Base-by-base conservation (phyloP, 1,284 basidiomycete genomes). In the Termitomyces sp. region DNA sequence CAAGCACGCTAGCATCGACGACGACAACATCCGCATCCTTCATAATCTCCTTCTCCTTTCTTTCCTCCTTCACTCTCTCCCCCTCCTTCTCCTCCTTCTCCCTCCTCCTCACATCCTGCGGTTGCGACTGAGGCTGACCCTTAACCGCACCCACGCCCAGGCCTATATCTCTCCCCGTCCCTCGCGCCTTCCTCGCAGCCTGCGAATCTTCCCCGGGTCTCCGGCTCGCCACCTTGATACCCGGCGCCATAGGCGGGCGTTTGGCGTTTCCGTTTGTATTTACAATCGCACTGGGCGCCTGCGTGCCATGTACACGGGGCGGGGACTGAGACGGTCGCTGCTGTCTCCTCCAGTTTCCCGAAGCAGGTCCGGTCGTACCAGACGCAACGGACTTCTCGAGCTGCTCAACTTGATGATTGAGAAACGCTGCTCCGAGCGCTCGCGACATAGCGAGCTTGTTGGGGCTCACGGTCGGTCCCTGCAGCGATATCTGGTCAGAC, bases 1-100 rank as follows among this genome's bases (percentile, higher is more conserved):
- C 80, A 52, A 96, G 78, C 6, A 94, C 90, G 62, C 90, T 94
- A 0, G 90, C 90, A 67, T 96, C 94, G 39, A 94, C 80, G 30
- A 94, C 82, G 26, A 93, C 74, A 21, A 90, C 71, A 70, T 86
- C 87, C 1, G 87, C 88, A 59, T 88, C 84, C 68, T 84, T 70
- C 31, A 39, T 42, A 5, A 61, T 62, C 36, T 72, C 58, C 58
- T 55, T 58, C 10, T 39, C 15, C 34, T 34, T 24, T 15, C 67
- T 68, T 26, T 71, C 70, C 51, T 74, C 77, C 61, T 64, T 70
- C 0, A 68, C 65, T 59, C 64, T 21, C 15, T 47, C 31, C 3
- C 8, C 73, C 0, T 70, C 65, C 60, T 65, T 73, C 55, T 70
- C 65, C 55, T 70, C 65, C 60, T 65, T 73, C 55, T 70, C 65